Base-by-base conservation (phyloP, 2,329 filamentous ascomycete genomes). In the Plectosphaerella plurivora region DNA sequence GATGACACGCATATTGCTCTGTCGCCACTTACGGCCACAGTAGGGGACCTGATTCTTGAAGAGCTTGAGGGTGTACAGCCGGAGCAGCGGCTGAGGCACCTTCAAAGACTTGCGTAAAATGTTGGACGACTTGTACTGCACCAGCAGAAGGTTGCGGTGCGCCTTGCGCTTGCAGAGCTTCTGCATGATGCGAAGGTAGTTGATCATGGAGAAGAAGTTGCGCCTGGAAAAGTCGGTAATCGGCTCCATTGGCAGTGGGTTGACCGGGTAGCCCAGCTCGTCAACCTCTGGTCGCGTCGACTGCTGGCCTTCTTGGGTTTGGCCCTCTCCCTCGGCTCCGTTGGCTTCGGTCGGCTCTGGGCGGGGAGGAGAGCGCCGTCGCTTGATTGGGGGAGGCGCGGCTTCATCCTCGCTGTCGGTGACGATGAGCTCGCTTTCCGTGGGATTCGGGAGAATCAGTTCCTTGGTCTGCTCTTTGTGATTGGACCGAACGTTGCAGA, bases 41-140 rank as follows among this genome's bases (percentile, higher is more conserved):
- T 96, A 99, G 1, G 94, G 94, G 5, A 99, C 94, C 70, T 99
- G 94, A 55, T 91, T 94, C 71, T 99, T 99, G 84, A 97, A 97
- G 0, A 99, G 81, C 72, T 99, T 99, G 60, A 99, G 82, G 0
- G 94, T 96, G 74, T 97, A 97, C 44, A 96, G 84, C 6, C 94
- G 86, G 41, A 99, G 78, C 63, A 91, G 82, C 2, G 86, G 87
- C 63, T 99, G 91, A 0, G 93, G 93, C 20, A 97, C 88, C 60
- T 94, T 93, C 15, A 99, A 83, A 6, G 89, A 87, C 69, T 96
- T 97, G 61, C 91, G 88, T 24, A 99, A 81, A 61, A 97, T 96
- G 54, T 90, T 91, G 53, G 87, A 91, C 47, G 88, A 94, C 72
- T 97, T 97, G 78, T 97, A 97, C 64, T 93, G 89, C 36, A 99